phyloP scores from a whole-genome alignment of 2,329 filamentous ascomycete species.

The Grosmannia serpens region DNA sequence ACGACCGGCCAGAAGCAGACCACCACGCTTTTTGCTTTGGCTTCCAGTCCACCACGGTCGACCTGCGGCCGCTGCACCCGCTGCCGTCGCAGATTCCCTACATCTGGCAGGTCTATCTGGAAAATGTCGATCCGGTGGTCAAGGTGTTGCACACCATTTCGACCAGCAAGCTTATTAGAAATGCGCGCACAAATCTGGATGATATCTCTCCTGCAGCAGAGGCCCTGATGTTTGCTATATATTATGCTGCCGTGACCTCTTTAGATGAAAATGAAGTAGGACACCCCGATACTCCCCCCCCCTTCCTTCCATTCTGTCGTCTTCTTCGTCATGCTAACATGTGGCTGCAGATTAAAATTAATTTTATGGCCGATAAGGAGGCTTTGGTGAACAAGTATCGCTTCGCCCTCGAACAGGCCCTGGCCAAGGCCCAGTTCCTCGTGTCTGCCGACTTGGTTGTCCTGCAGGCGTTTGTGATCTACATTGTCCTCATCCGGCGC shows the following conservation, averaged over 20 bases:
- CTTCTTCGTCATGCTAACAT: neutral
- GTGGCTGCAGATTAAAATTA: conserved; percentile 32
- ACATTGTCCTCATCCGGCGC: conserved; percentile 40
- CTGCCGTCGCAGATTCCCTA: conserved; percentile 44
- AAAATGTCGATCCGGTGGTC: conserved; percentile 36
- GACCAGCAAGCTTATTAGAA: conserved; percentile 25
- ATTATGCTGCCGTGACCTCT: conserved; percentile 45
- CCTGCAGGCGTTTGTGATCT: conserved; percentile 50
- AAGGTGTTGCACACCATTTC: conserved; percentile 35
- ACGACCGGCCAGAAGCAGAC: conserved; percentile 27
- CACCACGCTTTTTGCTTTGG: conserved; percentile 65
- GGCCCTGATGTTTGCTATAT: conserved; percentile 53
- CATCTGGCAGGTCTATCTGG: conserved; percentile 35
- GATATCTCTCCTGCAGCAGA: conserved; percentile 45
- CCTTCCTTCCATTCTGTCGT: too few relatives aligned
- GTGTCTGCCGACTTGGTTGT: conserved; percentile 46
- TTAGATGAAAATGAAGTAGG: conserved; percentile 48
- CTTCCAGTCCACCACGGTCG: conserved; percentile 58
- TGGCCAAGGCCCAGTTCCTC: conserved; percentile 51
- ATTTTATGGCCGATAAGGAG: conserved; percentile 37
- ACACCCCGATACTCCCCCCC: neutral
- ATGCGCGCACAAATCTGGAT: conserved; percentile 44
- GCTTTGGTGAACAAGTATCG: conserved; percentile 35
- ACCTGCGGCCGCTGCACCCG: conserved; percentile 37
- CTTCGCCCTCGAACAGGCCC: conserved; percentile 44